These are phyloP conservation scores for Sphaerostilbella broomeana DNA, from an alignment of 2,329 filamentous ascomycete species.

Conservation along the genomic window DNA sequence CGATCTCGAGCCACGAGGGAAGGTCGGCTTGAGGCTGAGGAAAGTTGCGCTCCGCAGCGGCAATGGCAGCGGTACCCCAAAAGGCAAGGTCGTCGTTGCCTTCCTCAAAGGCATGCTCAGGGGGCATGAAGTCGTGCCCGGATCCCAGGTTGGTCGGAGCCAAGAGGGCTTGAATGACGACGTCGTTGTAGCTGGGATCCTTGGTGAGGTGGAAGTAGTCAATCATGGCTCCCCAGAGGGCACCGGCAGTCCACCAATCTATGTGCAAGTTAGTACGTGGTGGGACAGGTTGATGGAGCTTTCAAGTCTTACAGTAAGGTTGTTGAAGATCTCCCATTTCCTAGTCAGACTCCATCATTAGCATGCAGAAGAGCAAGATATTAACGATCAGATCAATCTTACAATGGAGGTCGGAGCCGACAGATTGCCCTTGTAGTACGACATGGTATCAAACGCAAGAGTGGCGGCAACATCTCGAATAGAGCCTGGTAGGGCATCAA, in stretches of 20 bases:
- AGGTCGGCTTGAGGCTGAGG: slow-evolving; percentile 50
- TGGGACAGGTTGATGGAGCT: too few species aligned
- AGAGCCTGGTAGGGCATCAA: slow-evolving; percentile 40
- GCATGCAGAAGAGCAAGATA: neutral
- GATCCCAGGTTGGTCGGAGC: slow-evolving; percentile 50
- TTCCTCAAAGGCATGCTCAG: slow-evolving; percentile 49
- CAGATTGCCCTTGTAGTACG: slow-evolving; percentile 57
- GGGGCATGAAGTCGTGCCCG: slow-evolving; percentile 53
- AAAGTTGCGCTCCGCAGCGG: slow-evolving; percentile 62
- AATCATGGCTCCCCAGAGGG: slow-evolving; percentile 60
- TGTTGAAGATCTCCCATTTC: slow-evolving; percentile 56
- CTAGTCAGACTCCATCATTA: slow-evolving; percentile 22
- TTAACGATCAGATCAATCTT: slow-evolving; percentile 13
- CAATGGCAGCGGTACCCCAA: slow-evolving; percentile 62
- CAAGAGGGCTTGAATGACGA: slow-evolving; percentile 51
- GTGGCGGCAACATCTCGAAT: slow-evolving; percentile 55
- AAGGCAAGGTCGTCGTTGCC: slow-evolving; percentile 73
- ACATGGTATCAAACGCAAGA: slow-evolving; percentile 55
- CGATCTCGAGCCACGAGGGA: slow-evolving; percentile 61
- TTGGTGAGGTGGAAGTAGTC: slow-evolving; percentile 64
- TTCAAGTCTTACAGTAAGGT: too few species aligned
- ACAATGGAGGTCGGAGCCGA: slow-evolving; percentile 41
- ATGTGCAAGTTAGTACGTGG: too few species aligned
- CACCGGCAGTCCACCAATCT: slow-evolving; percentile 62
- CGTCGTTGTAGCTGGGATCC: slow-evolving; percentile 55